These are phyloP conservation scores for Alternaria metachromatica DNA, from an alignment of 2,329 filamentous ascomycete species.

Conservation along the genomic window DNA sequence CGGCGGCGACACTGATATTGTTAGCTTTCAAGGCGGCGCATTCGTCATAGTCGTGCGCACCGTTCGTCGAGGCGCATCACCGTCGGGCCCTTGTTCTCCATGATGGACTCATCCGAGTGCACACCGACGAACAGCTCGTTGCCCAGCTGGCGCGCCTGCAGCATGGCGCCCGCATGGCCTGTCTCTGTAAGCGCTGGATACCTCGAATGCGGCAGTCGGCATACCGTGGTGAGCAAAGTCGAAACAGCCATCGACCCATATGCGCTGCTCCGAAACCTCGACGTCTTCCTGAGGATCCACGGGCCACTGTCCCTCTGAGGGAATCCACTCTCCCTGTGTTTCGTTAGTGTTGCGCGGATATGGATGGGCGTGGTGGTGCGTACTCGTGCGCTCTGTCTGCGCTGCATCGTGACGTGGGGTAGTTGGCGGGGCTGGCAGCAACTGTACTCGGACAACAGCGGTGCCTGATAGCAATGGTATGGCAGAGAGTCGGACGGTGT, in stretches of 20 bases:
- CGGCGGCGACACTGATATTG: constrained; percentile 73
- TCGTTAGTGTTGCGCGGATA: too few relatives aligned
- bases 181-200: constrained; percentile 23
- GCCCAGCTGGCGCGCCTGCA: constrained; percentile 92
- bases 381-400: constrained; percentile 48
- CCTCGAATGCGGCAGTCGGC: not conserved
- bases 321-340: constrained; percentile 52
- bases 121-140: constrained; percentile 89
- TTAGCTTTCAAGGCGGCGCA: constrained; percentile 1
- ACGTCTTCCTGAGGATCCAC: constrained; percentile 68
- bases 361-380: not conserved
- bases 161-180: constrained; percentile 96
- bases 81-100: constrained; percentile 96
- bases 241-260: constrained; percentile 99
- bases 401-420: constrained; percentile 33
- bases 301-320: constrained; percentile 65
- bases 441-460: too few relatives aligned
- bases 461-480: not conserved
- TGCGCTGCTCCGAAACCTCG: constrained; percentile 69
- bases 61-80: constrained; percentile 95
- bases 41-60: constrained; percentile 49
- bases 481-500: not conserved
- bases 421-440: constrained; percentile 1
- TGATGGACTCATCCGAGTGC: constrained; percentile 93
- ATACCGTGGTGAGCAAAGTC: constrained; percentile 97